A percentile compares a stretch with the other conserved stretches of the same genome.
Conservation (phyloP, 805 yeast genomes). For the Suhomyces emberorum region DNA sequence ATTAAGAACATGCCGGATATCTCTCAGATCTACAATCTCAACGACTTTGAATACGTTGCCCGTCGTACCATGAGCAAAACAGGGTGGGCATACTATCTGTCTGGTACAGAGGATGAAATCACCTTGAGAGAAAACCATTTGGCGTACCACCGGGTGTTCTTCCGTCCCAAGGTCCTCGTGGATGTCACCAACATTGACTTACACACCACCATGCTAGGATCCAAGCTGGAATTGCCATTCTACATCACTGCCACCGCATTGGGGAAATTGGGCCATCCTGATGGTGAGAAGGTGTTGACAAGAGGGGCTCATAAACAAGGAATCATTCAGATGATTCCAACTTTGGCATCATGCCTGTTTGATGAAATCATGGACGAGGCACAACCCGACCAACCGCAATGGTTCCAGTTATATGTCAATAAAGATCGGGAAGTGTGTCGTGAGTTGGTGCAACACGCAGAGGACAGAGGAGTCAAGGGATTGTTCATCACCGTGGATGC, state of each 20-base stretch:
- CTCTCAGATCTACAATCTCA: constrained; percentile 66
- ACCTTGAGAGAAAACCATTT: constrained; percentile 86
- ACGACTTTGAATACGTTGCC: constrained; percentile 87
- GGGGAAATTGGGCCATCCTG: constrained; percentile 89
- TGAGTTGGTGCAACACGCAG: constrained; percentile 35
- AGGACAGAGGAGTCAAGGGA: constrained; percentile 41
- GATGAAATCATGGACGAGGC: constrained; percentile 81
- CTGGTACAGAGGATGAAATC: constrained; percentile 92
- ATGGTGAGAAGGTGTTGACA: constrained; percentile 86
- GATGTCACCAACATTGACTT: constrained; percentile 75
- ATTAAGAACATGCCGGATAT: constrained; percentile 60
- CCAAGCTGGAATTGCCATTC: constrained; percentile 68
- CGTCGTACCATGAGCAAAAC: constrained; percentile 66
- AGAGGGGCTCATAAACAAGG: constrained; percentile 71
- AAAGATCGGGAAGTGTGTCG: constrained; percentile 31
- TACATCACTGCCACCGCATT: constrained; percentile 90
- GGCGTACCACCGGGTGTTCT: constrained; percentile 84
- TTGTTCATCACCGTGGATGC: constrained; percentile 56
- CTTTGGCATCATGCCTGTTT: constrained; percentile 82
- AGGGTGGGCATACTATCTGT: constrained; percentile 92
- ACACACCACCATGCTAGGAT: constrained; percentile 74
- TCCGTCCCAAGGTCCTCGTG: constrained; percentile 78
- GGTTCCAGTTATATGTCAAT: constrained; percentile 50
- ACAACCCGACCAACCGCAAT: constrained; percentile 44
- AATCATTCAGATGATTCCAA: constrained; percentile 86